Conservation (phyloP, 2,329 filamentous ascomycete genomes). For the Exophiala viscosa region DNA sequence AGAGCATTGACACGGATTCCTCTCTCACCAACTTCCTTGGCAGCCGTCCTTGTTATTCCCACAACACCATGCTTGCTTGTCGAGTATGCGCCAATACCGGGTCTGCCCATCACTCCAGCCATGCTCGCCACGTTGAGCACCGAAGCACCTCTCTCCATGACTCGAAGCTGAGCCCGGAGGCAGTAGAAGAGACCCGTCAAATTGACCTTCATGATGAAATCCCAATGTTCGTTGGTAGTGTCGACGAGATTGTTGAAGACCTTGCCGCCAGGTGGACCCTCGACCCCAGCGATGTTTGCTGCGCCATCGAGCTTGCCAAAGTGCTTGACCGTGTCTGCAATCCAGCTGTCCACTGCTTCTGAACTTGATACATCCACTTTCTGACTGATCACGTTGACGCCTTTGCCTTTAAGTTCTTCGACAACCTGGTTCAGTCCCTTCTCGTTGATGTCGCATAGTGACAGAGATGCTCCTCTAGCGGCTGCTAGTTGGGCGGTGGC, state of each 20-base stretch:
- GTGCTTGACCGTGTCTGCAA: constrained; percentile 18
- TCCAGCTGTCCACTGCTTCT: constrained; percentile 21
- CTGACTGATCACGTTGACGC: constrained; percentile 10
- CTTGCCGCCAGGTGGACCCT: constrained; percentile 39
- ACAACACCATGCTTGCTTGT: constrained; percentile 44
- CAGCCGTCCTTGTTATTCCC: constrained; percentile 42
- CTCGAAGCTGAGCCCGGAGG: constrained; percentile 40
- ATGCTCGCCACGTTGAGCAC: constrained; percentile 45
- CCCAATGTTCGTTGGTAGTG: constrained; percentile 42
- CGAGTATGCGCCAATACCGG: constrained; percentile 42
- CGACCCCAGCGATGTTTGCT: constrained; percentile 27
- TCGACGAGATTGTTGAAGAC: constrained; percentile 41
- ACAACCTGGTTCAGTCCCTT: constrained; percentile 31
- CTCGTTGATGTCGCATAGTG: constrained; percentile 47
- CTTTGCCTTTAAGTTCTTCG: constrained; percentile 7
- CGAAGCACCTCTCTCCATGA: constrained; percentile 36
- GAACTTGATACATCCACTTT: constrained; percentile 20
- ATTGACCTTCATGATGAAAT: constrained; percentile 41
- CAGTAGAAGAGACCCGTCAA: constrained; percentile 41
- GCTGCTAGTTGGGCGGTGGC: constrained; percentile 46
- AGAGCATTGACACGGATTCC: constrained; percentile 39
- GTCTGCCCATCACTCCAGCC: constrained; percentile 35
- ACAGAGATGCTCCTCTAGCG: constrained; percentile 44
- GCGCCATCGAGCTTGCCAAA: constrained; percentile 26
- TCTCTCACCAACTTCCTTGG: constrained; percentile 33